Evolutionary conservation across 257 asterid species (phyloP), one percentile per base, ranked within the genome.

Genomic region (Orobanche coerulescens): DNA sequence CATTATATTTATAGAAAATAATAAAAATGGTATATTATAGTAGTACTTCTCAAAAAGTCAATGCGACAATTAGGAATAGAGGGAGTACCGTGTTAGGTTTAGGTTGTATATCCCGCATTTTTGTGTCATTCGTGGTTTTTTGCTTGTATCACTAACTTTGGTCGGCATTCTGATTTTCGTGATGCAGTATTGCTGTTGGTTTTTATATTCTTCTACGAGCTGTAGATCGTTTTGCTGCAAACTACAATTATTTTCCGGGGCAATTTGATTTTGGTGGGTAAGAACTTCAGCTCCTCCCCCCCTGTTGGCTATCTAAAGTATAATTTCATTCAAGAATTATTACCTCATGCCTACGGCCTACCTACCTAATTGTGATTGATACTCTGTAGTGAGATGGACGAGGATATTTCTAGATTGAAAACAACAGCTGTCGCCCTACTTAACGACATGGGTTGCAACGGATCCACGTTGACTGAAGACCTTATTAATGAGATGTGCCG

Each of bases 221-320:
- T 23, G 96, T 79, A 36, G 98, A 93, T 69, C 97, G 94, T 31
- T 86, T 84, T 73, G 83, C 84, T 69, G 95, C 98, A 36, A 89
- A 83, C 76, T 86, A 80, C 68, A 82, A 81, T 58, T 74, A 74
- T 72, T 93, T 93, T 62, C 97, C 97, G 4, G 98, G 98, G 52
- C 92, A 93, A 73, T 82, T 82, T 75, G 97, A 89, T 67, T 82
- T 82, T 75, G 97, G 86, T 67, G 87, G 96, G 98, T 93, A 93
- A 69, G 58, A 40, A 15, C 66, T 40, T 61, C 22, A 30, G 10
- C 24, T 65, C 52, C n/a, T n/a, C 18, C 64, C 15, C 50, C 24
- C 11, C 15, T 43, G 4, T 46, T 65, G 5, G 13, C 57, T 54
- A 40, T 57, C 24, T 6, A 5, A n/a, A 14, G 61, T 39, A 18